Conservation (phyloP, 352 stramenopile genomes). For the Globisporangium polare region DNA sequence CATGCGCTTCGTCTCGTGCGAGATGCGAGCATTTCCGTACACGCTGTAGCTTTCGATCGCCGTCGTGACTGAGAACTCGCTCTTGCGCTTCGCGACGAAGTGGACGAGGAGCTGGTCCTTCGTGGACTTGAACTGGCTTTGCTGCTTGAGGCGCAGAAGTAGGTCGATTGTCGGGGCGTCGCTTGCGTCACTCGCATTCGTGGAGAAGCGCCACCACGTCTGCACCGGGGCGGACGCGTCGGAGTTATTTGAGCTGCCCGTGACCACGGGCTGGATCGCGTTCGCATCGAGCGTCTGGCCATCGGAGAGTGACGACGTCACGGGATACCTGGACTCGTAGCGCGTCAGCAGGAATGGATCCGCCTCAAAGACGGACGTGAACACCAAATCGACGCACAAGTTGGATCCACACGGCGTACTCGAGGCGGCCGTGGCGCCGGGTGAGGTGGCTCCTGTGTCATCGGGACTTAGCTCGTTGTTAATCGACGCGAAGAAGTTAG, state of each 20-base stretch:
- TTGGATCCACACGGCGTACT: constrained; percentile 8
- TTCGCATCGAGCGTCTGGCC: constrained; percentile 5
- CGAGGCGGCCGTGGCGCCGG: neutral
- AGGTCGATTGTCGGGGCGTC: constrained; percentile 16
- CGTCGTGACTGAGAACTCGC: constrained; percentile 2
- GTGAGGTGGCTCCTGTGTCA: neutral
- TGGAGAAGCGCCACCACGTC: constrained; percentile 26
- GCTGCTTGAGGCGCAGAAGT: constrained; percentile 29
- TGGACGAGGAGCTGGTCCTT: constrained; percentile 31
- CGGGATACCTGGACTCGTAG: constrained; percentile 18
- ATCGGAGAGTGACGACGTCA: constrained; percentile 21
- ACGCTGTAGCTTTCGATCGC: constrained; percentile 24
- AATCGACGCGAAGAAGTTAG: constrained; percentile 7
- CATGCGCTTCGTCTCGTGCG: constrained; percentile 10
- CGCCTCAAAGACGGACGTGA: constrained; percentile 24
- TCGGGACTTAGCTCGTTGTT: neutral
- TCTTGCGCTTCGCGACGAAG: constrained; percentile 8
- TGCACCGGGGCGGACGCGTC: too few relatives aligned
- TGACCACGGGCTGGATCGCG: constrained; percentile 3
- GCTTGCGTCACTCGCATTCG: neutral
- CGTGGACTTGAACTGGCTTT: constrained; percentile 21
- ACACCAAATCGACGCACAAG: constrained; percentile 26
- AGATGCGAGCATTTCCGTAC: constrained; percentile 27
- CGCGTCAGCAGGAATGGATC: constrained; percentile 28
- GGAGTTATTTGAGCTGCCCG: too few relatives aligned